Base-by-base conservation (phyloP, 805 yeast genomes). In the Wickerhamiella occidentalis region DNA sequence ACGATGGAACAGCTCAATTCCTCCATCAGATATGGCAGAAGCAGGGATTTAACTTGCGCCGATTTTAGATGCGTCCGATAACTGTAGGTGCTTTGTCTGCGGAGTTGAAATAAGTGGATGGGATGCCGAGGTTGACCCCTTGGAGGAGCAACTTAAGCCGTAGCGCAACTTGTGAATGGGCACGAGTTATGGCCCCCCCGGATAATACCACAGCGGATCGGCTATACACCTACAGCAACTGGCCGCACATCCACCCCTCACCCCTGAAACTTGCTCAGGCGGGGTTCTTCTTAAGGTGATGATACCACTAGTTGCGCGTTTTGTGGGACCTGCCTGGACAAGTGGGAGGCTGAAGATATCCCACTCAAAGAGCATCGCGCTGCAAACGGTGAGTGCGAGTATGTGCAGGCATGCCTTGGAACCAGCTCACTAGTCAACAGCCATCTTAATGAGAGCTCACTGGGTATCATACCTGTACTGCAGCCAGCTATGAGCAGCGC, bases 201-300 rank as follows among this genome's bases (percentile, higher is more conserved):
- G 33, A 36, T 7, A 38, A 17, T 15, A 18, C 35, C 4, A 17
- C 29, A 13, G 36, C 18, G 13, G 44, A 36, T 25, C 47, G 51
- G 7, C 38, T 48, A n/a, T 19, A 6, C n/a, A 48, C 51, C 6
- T 48, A 42, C 23, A 17, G 5, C 1, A 25, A 17, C 33, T 48
- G 51, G 51, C 51, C 51, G 5, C 15, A 17, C 9, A 15, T 17
- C 18, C 38, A 28, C 3, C 47, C 40, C 15, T 18, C 42, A 6
- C 47, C 51, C 5, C 26, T 26, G 8, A 8, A 22, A 3, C 36
- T 48, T 6, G 47, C 51, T 12, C 38, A 43, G 9, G 51, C 51
- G n/a, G 51, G 51, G 8, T 48, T 48, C 17, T 37, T 40, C 15
- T 48, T 23, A 23, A 30, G 37, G 43, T 7, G 51, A 48, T 15